These are phyloP conservation scores for Mucor circinelloides DNA, from an alignment of 371 early-diverging fungal species.

Conservation along the genomic window DNA sequence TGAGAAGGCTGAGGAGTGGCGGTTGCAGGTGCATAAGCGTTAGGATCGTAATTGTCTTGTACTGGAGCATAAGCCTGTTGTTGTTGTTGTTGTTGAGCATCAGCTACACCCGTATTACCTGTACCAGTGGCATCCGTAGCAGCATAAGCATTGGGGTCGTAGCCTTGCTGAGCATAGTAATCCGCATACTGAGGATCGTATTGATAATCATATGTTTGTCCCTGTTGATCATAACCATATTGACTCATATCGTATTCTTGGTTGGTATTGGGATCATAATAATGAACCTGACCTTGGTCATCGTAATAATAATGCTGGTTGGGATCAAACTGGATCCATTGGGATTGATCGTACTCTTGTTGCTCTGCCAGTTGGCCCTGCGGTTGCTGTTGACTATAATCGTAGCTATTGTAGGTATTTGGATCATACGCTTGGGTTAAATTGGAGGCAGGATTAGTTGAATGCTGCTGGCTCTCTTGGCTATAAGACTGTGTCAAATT, in stretches of 20 bases:
- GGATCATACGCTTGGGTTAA: slow-evolving; percentile 23
- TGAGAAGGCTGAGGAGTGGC: neutral
- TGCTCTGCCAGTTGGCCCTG: neutral
- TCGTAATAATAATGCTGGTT: slow-evolving; percentile 46
- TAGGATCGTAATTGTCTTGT: slow-evolving; percentile 6
- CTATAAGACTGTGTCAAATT: slow-evolving; percentile 6
- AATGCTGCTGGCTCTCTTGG: slow-evolving; percentile 5
- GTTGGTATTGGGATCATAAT: slow-evolving; percentile 45
- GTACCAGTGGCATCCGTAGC: neutral
- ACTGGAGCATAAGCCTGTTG: neutral
- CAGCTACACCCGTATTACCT: neutral
- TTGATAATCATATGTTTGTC: slow-evolving; percentile 19
- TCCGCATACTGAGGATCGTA: slow-evolving; percentile 34
- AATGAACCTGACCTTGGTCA: slow-evolving; percentile 37
- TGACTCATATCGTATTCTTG: slow-evolving; percentile 38
- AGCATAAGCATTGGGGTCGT: slow-evolving; percentile 18
- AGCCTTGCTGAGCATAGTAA: slow-evolving; percentile 28
- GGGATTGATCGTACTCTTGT: slow-evolving; percentile 10
- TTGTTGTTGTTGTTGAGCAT: neutral
- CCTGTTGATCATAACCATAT: slow-evolving; percentile 22
- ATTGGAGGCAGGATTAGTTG: neutral
- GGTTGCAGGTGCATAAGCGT: neutral
- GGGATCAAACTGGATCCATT: slow-evolving; percentile 32
- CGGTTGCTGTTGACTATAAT: slow-evolving; percentile 2
- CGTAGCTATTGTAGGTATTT: neutral